Percentiles rank a stretch among this genome's conserved stretches.
These are phyloP conservation scores for Didymella segeticola DNA, from an alignment of 2,329 filamentous ascomycete genomes.

Conservation along the genomic window DNA sequence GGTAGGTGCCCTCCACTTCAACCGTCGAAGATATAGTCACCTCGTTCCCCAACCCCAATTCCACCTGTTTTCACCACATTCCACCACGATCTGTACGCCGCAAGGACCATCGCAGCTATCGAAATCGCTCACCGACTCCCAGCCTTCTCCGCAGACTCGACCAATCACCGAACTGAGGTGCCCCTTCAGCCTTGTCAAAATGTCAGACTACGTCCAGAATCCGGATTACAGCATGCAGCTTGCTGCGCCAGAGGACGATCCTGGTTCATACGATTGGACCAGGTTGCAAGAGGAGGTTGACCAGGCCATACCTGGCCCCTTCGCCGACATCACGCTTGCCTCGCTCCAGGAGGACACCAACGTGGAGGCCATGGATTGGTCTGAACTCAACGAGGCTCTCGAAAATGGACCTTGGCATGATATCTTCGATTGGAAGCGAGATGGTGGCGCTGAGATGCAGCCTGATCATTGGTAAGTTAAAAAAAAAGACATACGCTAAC, in stretches of 20 bases:
- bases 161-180: slow-evolving; percentile 3
- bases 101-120: neutral
- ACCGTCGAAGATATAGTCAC: slow-evolving; percentile 1
- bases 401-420: slow-evolving; percentile 17
- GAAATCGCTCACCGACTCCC: slow-evolving; percentile 9
- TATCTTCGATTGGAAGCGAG: neutral
- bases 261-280: slow-evolving; percentile 1
- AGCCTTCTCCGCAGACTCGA: slow-evolving; percentile 1
- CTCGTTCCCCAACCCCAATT: neutral
- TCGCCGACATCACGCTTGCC: neutral
- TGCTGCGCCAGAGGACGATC: neutral
- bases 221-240: slow-evolving; percentile 10
- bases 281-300: neutral
- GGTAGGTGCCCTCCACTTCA: slow-evolving; percentile 1
- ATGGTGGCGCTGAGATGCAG: slow-evolving; percentile 6
- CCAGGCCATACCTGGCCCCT: neutral
- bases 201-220: slow-evolving; percentile 25
- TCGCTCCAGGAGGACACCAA: neutral
- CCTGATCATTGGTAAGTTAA: slow-evolving; percentile 24
- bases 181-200: slow-evolving; percentile 3
- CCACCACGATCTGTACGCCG: neutral
- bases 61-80: slow-evolving; percentile 1
- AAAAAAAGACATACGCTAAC: slow-evolving; percentile 34
- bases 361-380: neutral
- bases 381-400: slow-evolving; percentile 9